Conservation (phyloP, 164 flowering plant genomes). For the Dillenia turbinata region DNA sequence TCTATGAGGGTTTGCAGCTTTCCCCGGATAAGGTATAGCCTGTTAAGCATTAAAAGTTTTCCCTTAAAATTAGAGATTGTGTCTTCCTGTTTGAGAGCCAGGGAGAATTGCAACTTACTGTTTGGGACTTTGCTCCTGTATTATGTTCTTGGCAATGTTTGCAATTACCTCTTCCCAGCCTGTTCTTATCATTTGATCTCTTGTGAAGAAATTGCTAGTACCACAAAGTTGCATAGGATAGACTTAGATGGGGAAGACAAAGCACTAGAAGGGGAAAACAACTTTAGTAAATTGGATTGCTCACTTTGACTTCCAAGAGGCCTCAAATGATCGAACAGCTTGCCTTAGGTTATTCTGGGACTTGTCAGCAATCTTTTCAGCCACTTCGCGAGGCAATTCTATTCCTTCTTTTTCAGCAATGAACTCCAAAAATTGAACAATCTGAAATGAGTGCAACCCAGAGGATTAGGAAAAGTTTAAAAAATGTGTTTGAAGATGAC, state of each 20-base stretch:
- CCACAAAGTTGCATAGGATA: background rate
- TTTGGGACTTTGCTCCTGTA: constrained; percentile 66
- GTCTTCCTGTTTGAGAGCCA: background rate
- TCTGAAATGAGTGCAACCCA: constrained; percentile 20
- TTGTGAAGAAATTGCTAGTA: constrained; percentile 34
- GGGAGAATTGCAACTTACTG: constrained; percentile 35
- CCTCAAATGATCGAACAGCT: constrained; percentile 80
- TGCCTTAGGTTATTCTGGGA: constrained; percentile 64
- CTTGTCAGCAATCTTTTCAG: constrained; percentile 40
- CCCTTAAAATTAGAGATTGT: background rate
- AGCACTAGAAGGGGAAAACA: background rate
- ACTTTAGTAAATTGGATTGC: background rate
- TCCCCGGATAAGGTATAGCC: constrained; percentile 57
- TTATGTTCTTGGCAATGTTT: constrained; percentile 47
- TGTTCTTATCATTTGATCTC: constrained; percentile 42
- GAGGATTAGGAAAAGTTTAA: background rate
- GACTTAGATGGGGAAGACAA: background rate
- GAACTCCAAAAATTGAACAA: constrained; percentile 50
- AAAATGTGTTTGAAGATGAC: background rate
- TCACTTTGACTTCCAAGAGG: constrained; percentile 44
- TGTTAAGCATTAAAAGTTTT: constrained; percentile 9
- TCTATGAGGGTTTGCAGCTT: constrained; percentile 53
- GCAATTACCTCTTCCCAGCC: constrained; percentile 75
- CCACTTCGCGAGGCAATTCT: constrained; percentile 38
- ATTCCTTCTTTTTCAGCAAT: constrained; percentile 53